Base-by-base conservation (phyloP, 2,329 filamentous ascomycete genomes). In the Botryotinia convoluta region DNA sequence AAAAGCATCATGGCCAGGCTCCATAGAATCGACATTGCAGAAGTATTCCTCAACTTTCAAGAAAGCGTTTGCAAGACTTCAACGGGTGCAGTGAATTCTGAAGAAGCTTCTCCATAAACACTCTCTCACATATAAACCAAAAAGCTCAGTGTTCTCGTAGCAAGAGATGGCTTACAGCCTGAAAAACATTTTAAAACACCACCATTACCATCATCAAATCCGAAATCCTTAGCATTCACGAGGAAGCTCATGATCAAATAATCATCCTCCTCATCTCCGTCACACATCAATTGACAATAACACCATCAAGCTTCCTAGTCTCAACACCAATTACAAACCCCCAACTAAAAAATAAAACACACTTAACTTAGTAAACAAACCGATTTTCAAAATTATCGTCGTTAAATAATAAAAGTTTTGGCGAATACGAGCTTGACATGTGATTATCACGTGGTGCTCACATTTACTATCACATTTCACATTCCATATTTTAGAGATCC, bases 1-100 rank as follows among this genome's bases (percentile, higher is more conserved):
- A 8, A 9, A 29, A n/a, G 1, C 0, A 14, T 14, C 0, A n/a
- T 12, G 7, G 5, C 26, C 8, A 51, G 1, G 0, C 4, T n/a
- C 10, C 26, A 6, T 6, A 51, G 26, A 51, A 51, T 6, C 1
- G 4, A 26, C 48, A 6, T 2, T 51, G 12, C 48, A 16, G 5
- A 14, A n/a, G 26, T 0, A 14, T 14, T 12, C 22, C 0, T 5
- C 10, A n/a, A n/a, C n/a, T n/a, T n/a, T n/a, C n/a, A 14, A 51
- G 45, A 51, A 51, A 51, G 45, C 45, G 4, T 48, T 26, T 4
- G 45, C 45, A 26, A 48, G 9, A 9, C 4, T 48, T 22, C 22
- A 51, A 51, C 5, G 22, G 7, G 18, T 45, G 42, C 18, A 39
- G 6, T 8, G 6, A 39, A 8, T 10, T 39, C 9, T 39, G 37